Evolutionary conservation across 495 filamentous ascomycete species (phyloP).

Genomic region (Tirmania nivea): DNA sequence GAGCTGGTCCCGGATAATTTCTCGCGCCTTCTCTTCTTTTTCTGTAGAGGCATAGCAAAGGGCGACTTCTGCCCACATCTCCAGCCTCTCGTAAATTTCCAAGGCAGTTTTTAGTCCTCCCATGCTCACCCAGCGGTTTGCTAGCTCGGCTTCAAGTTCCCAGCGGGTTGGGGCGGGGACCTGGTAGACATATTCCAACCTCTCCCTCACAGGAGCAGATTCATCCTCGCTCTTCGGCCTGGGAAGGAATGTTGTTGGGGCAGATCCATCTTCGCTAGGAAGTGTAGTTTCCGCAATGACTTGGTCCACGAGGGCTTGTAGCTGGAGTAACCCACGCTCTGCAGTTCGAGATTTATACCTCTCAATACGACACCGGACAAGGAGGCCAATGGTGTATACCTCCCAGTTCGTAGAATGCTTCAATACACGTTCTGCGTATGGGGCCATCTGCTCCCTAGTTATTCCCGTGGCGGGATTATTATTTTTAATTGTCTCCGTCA

Average conservation of each 20-base stretch:
- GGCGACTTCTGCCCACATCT: slow-evolving; percentile 89
- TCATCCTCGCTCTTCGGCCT: slow-evolving; percentile 44
- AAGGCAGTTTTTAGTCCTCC: slow-evolving; percentile 76
- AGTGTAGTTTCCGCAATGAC: slow-evolving; percentile 66
- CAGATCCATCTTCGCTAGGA: background rate
- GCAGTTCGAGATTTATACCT: slow-evolving; percentile 62
- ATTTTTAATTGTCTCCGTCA: slow-evolving; percentile 74
- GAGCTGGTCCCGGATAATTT: slow-evolving; percentile 52
- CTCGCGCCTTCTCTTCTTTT: slow-evolving; percentile 59
- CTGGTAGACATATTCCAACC: slow-evolving; percentile 62
- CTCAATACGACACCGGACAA: slow-evolving; percentile 77
- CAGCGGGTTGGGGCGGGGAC: slow-evolving; percentile 69
- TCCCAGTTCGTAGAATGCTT: slow-evolving; percentile 92
- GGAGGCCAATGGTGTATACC: slow-evolving; percentile 78
- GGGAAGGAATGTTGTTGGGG: slow-evolving; percentile 63
- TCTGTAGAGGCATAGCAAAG: slow-evolving; percentile 69
- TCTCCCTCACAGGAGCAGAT: slow-evolving; percentile 50
- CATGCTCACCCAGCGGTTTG: slow-evolving; percentile 67
- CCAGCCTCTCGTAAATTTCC: slow-evolving; percentile 85
- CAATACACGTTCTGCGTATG: slow-evolving; percentile 74
- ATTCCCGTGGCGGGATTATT: slow-evolving; percentile 61
- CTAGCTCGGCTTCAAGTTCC: slow-evolving; percentile 85
- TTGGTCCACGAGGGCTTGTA: slow-evolving; percentile 91
- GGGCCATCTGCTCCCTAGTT: slow-evolving; percentile 77
- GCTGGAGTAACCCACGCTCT: slow-evolving; percentile 73